Percentiles rank a stretch among this genome's conserved stretches.
These are phyloP conservation scores for Pyricularia grisea DNA, from an alignment of 2,329 filamentous ascomycete genomes.

Conservation along the genomic window DNA sequence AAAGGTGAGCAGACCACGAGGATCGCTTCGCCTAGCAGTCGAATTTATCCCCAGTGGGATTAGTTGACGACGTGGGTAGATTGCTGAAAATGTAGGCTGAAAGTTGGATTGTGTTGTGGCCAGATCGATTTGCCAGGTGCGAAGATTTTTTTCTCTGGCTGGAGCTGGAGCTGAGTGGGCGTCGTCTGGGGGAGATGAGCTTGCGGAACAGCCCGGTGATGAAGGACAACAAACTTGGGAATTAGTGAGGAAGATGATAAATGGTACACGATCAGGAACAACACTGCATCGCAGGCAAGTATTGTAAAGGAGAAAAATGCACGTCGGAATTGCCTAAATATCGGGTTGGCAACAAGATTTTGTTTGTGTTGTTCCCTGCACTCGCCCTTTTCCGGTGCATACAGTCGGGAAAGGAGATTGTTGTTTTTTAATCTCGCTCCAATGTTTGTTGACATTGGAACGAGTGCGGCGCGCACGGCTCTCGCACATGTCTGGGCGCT, in stretches of 20 bases:
- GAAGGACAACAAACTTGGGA: background rate
- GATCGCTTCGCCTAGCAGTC: background rate
- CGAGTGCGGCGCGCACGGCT: background rate
- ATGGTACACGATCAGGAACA: slow-evolving; percentile 5
- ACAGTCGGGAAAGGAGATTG: background rate
- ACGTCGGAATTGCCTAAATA: background rate
- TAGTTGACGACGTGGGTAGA: background rate
- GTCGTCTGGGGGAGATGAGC: background rate
- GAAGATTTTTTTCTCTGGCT: background rate
- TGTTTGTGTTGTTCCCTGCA: background rate
- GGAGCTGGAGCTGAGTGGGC: background rate
- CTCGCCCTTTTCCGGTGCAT: background rate
- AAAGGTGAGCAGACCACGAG: background rate
- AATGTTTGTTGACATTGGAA: slow-evolving; percentile 1
- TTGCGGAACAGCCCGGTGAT: background rate
- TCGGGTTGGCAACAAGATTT: background rate
- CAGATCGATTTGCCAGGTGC: background rate
- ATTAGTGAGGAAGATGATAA: slow-evolving; percentile 3
- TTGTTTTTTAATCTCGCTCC: slow-evolving; percentile 1
- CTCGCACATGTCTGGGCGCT: background rate
- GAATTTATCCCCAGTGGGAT: background rate
- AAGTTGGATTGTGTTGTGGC: background rate
- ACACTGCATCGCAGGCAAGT: background rate
- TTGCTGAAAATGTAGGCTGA: background rate
- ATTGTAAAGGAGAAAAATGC: background rate